phyloP scores from a whole-genome alignment of 2,329 filamentous ascomycete species.

The Aspergillus chevalieri region DNA sequence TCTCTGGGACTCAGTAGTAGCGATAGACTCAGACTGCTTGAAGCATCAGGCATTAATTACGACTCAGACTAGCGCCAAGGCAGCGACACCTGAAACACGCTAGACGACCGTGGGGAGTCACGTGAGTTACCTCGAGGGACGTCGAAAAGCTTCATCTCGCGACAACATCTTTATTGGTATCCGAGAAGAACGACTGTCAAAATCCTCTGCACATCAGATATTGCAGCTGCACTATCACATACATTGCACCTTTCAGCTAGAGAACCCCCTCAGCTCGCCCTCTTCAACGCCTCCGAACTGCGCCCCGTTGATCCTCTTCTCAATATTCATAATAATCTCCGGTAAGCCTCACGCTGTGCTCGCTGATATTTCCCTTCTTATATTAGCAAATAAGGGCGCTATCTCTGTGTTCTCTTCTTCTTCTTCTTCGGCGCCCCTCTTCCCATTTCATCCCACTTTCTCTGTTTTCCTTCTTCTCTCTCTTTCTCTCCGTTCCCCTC shows the following conservation, averaged over 20 bases:
- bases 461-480: constrained; percentile 1
- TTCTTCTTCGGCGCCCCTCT: background rate
- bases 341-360: constrained; percentile 2
- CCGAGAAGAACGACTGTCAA: too few relatives aligned
- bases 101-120: constrained; percentile 14
- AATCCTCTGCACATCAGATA: too few relatives aligned
- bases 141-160: background rate
- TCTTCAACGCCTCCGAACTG: constrained; percentile 10
- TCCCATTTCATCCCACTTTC: background rate
- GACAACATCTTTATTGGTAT: background rate
- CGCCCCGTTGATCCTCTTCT: constrained; percentile 20
- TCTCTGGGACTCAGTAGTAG: too few relatives aligned
- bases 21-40: background rate
- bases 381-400: too few relatives aligned
- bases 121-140: constrained; percentile 13
- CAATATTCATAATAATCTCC: constrained; percentile 16
- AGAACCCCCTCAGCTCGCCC: background rate
- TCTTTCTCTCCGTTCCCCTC: constrained; percentile 2
- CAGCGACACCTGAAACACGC: constrained; percentile 25
- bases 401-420: background rate
- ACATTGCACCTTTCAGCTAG: background rate
- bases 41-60: background rate
- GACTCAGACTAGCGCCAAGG: constrained; percentile 2
- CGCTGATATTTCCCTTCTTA: constrained; percentile 2
- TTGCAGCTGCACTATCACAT: background rate